phyloP scores from a whole-genome alignment of 495 filamentous ascomycete species.

The Lasiosphaeria ovina region DNA sequence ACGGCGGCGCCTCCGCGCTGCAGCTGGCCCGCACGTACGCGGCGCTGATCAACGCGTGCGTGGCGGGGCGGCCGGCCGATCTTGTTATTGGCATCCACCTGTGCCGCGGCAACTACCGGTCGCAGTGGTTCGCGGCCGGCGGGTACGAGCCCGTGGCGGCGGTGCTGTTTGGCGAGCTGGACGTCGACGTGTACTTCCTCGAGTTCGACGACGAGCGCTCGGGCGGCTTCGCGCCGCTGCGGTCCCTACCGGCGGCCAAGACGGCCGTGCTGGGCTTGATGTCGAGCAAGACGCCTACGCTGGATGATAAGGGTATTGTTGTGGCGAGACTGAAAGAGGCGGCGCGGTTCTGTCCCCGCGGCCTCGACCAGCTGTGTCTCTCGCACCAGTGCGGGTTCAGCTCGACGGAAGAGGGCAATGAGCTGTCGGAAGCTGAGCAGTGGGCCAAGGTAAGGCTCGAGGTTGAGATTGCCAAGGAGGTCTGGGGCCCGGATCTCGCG shows the following conservation, averaged over 20 bases:
- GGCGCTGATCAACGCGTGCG: conserved; percentile 60
- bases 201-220: conserved; percentile 68
- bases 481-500: conserved; percentile 46
- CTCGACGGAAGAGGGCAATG: conserved; percentile 62
- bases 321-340: conserved; percentile 57
- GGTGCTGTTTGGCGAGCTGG: conserved; percentile 61
- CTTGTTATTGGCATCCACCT: conserved; percentile 67
- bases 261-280: conserved; percentile 65
- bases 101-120: conserved; percentile 60
- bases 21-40: conserved; percentile 60
- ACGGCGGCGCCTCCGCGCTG: conserved; percentile 50
- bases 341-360: conserved; percentile 57
- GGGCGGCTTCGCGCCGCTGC: conserved; percentile 64
- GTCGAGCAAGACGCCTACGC: conserved; percentile 60
- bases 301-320: conserved; percentile 62
- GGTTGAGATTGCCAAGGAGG: conserved; percentile 48
- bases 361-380: conserved; percentile 60
- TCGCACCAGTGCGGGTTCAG: conserved; percentile 70
- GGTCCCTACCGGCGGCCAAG: conserved; percentile 61
- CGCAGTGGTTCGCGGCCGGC: conserved; percentile 62
- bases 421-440: conserved; percentile 59
- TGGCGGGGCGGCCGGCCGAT: conserved; percentile 55
- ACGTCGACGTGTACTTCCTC: conserved; percentile 67
- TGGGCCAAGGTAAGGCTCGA: conserved; percentile 47
- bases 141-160: conserved; percentile 67